Base-by-base conservation (phyloP, 345 rosid genomes). In the Clarkia xantiana region DNA sequence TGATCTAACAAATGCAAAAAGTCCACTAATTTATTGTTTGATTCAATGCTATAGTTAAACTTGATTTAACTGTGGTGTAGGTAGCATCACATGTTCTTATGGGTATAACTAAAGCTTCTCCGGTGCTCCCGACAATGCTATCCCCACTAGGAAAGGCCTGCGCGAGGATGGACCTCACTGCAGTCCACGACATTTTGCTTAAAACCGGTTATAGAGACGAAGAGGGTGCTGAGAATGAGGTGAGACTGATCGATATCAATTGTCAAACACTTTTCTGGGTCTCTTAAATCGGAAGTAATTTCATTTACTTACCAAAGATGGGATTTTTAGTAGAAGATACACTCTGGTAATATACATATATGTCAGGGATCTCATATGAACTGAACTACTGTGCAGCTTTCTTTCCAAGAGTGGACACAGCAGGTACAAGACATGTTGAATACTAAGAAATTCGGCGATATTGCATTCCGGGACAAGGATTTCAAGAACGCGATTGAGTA, bases 401-500 rank as follows among this genome's bases (percentile, higher is more conserved):
- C 95, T 6, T 90, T 90, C 67, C 98, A 90, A 75, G 96, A 86
- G 61, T 90, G 96, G 96, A 90, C 98, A 2, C 91, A 90, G 53
- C 93, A 86, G 74, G 96, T 90, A 60, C 97, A 90, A 62, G 97
- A 90, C 59, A 86, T 86, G 83, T 57, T 90, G 64, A 86, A 83
- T 29, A 86, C 86, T 14, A 90, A 90, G 58, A 90, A 90, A 72
- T 71, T 76, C 25, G 96, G 97, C 20, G 97, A 90, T 55, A 76
- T 81, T 62, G 94, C 96, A 45, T 90, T 90, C 56, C 62, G 94
- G 62, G 96, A 90, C 68, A 83, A 90, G 56, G 94, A 90, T 68
- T 90, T 86, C 69, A 90, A 86, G 69, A 86, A 74, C 59, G 93
- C 96, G 9, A 67, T 83, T 9, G 96, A 90, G 34, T 81, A 73